Conservation (phyloP, 208 protist species). For the Trypanosomatidae sp. region DNA sequence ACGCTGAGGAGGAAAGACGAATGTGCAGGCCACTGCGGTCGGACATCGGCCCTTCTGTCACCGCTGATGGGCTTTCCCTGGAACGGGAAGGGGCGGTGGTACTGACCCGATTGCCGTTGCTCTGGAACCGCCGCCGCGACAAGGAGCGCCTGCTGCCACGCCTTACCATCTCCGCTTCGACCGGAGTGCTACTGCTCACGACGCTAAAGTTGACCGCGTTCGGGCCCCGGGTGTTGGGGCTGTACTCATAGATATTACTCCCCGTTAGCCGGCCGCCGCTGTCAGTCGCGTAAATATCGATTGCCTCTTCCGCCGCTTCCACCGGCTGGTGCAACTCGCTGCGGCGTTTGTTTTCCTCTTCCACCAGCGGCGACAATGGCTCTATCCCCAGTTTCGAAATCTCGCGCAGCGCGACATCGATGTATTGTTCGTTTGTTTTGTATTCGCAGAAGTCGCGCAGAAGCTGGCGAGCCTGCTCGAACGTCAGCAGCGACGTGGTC, state of each 20-base stretch:
- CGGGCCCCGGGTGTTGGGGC: neutral
- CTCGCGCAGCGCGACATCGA: conserved; percentile 25
- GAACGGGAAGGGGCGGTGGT: neutral
- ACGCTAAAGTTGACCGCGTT: neutral
- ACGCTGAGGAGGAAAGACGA: neutral
- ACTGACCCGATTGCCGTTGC: neutral
- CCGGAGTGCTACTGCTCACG: neutral
- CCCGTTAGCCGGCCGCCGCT: neutral
- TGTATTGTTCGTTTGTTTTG: conserved; percentile 52
- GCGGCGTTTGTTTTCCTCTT: neutral
- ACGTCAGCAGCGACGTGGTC: conserved; percentile 36
- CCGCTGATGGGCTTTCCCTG: neutral
- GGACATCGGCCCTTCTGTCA: neutral
- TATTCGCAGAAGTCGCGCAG: conserved; percentile 87
- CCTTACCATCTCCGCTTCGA: too few species aligned
- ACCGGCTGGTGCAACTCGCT: neutral
- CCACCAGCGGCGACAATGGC: neutral
- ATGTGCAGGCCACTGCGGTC: neutral
- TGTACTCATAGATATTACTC: neutral
- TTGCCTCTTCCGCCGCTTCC: neutral
- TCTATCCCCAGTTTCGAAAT: neutral
- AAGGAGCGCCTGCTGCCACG: neutral
- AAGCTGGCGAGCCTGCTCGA: conserved; percentile 39
- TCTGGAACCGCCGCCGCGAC: conserved; percentile 8
- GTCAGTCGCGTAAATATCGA: neutral